phyloP scores from a whole-genome alignment of 176 grass and related monocot species.

The Phyllostachys edulis region DNA sequence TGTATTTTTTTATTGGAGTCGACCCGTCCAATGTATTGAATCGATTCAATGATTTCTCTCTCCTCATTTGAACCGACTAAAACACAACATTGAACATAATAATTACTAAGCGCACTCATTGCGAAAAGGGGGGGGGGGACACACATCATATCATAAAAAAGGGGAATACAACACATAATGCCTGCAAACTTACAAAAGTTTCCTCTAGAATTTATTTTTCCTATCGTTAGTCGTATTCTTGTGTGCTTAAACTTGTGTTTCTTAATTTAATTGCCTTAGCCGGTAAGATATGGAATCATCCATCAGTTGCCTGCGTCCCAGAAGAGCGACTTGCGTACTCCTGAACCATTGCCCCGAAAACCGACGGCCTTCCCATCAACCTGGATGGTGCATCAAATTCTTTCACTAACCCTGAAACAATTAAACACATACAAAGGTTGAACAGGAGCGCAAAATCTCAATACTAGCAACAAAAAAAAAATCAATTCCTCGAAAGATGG shows the following conservation, averaged over 20 bases:
- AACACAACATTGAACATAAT: too few relatives aligned
- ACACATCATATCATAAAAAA: not conserved
- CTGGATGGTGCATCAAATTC: slow-evolving; percentile 79
- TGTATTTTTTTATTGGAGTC: too few relatives aligned
- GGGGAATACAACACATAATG: not conserved
- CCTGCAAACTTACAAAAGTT: not conserved
- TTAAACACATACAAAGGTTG: not conserved
- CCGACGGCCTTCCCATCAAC: slow-evolving; percentile 55
- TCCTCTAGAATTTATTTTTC: not conserved
- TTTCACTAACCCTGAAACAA: slow-evolving; percentile 58
- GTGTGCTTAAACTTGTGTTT: not conserved
- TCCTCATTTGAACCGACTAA: too few relatives aligned
- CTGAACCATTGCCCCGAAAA: slow-evolving; percentile 75
- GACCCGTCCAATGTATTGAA: too few relatives aligned
- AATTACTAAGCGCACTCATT: not conserved
- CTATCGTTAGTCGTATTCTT: not conserved
- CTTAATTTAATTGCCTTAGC: not conserved
- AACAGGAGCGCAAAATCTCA: not conserved
- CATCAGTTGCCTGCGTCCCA: slow-evolving; percentile 12
- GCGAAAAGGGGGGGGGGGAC: too few relatives aligned
- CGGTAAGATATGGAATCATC: slow-evolving; percentile 4
- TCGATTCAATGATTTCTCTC: too few relatives aligned
- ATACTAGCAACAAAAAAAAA: not conserved
- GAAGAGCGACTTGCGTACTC: slow-evolving; percentile 73
- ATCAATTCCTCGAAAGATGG: not conserved